A percentile compares a stretch with the other conserved stretches of the same genome.
These are phyloP conservation scores for Calonectria multiphialidica DNA, from an alignment of 2,329 filamentous ascomycete species.

Conservation along the genomic window DNA sequence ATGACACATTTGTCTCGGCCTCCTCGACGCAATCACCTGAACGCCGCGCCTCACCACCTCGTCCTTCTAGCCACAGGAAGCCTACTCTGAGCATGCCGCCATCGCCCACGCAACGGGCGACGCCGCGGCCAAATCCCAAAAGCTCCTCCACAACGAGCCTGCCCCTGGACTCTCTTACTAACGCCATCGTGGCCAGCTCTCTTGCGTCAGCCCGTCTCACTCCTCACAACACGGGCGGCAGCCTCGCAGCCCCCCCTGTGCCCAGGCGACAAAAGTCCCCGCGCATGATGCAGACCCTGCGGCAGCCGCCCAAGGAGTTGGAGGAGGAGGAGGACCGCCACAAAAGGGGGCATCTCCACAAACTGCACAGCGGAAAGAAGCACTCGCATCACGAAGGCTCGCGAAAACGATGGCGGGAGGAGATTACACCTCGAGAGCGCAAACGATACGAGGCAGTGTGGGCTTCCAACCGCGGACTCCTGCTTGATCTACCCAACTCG, in stretches of 20 bases:
- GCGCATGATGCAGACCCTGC: slow-evolving; percentile 75
- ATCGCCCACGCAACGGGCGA: slow-evolving; percentile 50
- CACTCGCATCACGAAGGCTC: slow-evolving; percentile 84
- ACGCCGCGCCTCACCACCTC: slow-evolving; percentile 41
- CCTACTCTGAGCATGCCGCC: slow-evolving; percentile 46
- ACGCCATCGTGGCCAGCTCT: slow-evolving; percentile 81
- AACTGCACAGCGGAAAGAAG: slow-evolving; percentile 68
- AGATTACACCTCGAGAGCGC: slow-evolving; percentile 78
- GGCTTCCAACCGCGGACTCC: slow-evolving; percentile 81
- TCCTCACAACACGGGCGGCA: slow-evolving; percentile 54
- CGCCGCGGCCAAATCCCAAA: slow-evolving; percentile 43
- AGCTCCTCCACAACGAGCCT: slow-evolving; percentile 54
- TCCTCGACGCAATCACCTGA: slow-evolving; percentile 51
- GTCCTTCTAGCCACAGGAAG: slow-evolving; percentile 20
- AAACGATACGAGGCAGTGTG: slow-evolving; percentile 87
- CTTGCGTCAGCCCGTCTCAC: slow-evolving; percentile 73
- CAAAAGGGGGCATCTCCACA: slow-evolving; percentile 61
- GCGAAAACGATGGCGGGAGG: slow-evolving; percentile 81
- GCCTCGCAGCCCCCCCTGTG: slow-evolving; percentile 50
- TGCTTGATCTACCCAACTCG: slow-evolving; percentile 49
- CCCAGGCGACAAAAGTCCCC: slow-evolving; percentile 60
- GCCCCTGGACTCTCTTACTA: slow-evolving; percentile 74
- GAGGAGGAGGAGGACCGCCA: slow-evolving; percentile 68
- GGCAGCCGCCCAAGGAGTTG: slow-evolving; percentile 62
- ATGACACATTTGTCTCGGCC: slow-evolving; percentile 60